phyloP scores from a whole-genome alignment of 208 protist species.

The Acanthamoeba culbertsoni region DNA sequence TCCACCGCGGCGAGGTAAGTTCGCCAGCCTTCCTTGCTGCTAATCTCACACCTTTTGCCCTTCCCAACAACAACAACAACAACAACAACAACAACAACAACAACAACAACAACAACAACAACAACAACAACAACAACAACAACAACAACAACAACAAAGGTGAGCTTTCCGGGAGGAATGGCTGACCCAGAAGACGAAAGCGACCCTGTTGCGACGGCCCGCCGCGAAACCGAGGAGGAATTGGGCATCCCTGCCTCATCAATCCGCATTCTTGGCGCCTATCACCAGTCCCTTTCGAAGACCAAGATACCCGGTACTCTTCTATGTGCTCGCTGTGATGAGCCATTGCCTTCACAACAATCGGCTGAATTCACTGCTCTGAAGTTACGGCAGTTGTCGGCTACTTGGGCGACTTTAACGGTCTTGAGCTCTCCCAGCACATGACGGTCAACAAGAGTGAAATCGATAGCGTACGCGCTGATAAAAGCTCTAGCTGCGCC shows the following conservation, averaged over 20 bases:
- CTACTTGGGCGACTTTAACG: slow-evolving; percentile 30
- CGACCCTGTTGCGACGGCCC: slow-evolving; percentile 20
- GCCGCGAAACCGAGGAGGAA: slow-evolving; percentile 37
- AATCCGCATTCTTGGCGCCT: slow-evolving; percentile 15
- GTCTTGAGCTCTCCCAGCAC: background rate
- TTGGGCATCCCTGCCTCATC: background rate
- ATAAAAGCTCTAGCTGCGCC: background rate
- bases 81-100: background rate
- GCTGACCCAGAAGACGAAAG: slow-evolving; percentile 17
- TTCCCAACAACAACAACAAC: background rate
- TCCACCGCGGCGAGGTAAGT: slow-evolving; percentile 2
- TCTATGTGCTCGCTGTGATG: background rate
- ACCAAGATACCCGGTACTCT: slow-evolving; percentile 1
- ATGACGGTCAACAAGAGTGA: background rate
- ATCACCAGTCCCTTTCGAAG: slow-evolving; percentile 38
- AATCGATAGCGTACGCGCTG: background rate
- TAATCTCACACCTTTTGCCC: background rate
- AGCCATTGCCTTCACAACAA: background rate
- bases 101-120: background rate
- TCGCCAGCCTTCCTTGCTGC: background rate
- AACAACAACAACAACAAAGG: background rate
- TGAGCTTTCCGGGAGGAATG: slow-evolving; percentile 51
- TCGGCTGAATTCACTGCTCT: background rate
- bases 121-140: background rate
- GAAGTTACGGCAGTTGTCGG: slow-evolving; percentile 15